Evolutionary conservation across 192 early-diverging fungal genomes (phyloP).

Genomic region (Spizellomyces sp.): DNA sequence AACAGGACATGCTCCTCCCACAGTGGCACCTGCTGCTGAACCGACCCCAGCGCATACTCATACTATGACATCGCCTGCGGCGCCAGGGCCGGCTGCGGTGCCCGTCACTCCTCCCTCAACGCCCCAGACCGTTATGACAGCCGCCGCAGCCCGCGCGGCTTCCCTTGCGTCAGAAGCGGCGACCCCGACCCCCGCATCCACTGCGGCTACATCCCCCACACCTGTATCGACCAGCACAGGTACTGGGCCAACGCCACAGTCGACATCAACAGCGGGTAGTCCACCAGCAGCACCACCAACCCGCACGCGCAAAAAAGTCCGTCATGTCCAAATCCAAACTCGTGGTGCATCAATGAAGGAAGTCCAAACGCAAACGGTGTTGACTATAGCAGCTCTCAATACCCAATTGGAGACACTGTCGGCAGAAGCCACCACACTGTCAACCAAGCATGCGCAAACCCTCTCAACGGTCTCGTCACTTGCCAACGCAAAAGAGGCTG

Average conservation of each 20-base stretch:
- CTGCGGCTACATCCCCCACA: background rate
- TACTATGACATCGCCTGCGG: too few relatives aligned
- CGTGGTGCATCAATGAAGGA: conserved; percentile 28
- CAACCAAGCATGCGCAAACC: conserved; percentile 1
- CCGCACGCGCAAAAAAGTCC: conserved; percentile 38
- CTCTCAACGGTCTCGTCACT: background rate
- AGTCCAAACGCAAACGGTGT: conserved; percentile 21
- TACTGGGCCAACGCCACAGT: conserved; percentile 1
- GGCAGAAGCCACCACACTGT: background rate
- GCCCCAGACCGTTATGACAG: too few relatives aligned
- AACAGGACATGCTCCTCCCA: too few relatives aligned
- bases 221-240: background rate
- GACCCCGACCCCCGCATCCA: background rate
- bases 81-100: too few relatives aligned
- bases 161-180: background rate
- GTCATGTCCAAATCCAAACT: conserved; percentile 55
- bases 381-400: conserved; percentile 12
- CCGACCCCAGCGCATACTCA: too few relatives aligned
- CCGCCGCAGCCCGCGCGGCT: too few relatives aligned
- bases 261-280: conserved; percentile 1
- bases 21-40: too few relatives aligned
- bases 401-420: conserved; percentile 17
- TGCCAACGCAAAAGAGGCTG: background rate
- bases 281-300: conserved; percentile 1
- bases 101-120: too few relatives aligned